Base-by-base conservation (phyloP, 1,284 basidiomycete species). In the Trichosporon inkin region DNA sequence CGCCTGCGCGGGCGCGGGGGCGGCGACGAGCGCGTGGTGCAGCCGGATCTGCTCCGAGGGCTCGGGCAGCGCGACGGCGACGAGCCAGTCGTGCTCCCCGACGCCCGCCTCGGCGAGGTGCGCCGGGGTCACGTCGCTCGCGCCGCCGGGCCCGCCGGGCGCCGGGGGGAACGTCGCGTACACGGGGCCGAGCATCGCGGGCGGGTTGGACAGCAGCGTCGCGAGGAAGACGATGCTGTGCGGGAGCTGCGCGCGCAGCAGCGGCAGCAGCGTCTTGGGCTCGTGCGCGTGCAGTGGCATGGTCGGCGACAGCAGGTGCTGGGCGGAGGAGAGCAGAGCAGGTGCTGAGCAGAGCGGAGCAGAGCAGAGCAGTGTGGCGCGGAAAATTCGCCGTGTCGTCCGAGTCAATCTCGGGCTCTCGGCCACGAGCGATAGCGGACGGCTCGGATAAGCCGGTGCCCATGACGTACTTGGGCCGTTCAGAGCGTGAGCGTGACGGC, bases 1-100 rank as follows among this genome's bases (percentile, higher is more conserved):
- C 10, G 24, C 44, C 22, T 11, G 44, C 14, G 28, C 16, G 4
- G 24, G 22, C 16, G 13, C 24, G 6, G 44, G 44, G 6, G 44
- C 44, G 5, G 13, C 44, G 24, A 6, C 16, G 24, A 49, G 44
- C 3, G 44, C 44, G 24, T 49, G 44, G 44, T 49, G 66, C 1
- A 67, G 6, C 4, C 71, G 62, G 4, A 62, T 55, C 44, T 72
- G 71, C 34, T 55, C 40, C 1, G 58, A 56, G 0, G 69, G 63
- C 11, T 32, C 20, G 0, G 60, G 64, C 2, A 71, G 61, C 2
- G 59, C 59, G 5, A 62, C 54, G 36, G 66, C 41, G 1, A 63
- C 57, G 19, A 65, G 53, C 67, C 67, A 72, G 4, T 58, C 38
- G 44, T 28, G 28, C 24, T 49, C 44, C 24, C 44, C 44, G 3